Base-by-base conservation (phyloP, 371 early-diverging fungal species). In the Mortierella sp. region DNA sequence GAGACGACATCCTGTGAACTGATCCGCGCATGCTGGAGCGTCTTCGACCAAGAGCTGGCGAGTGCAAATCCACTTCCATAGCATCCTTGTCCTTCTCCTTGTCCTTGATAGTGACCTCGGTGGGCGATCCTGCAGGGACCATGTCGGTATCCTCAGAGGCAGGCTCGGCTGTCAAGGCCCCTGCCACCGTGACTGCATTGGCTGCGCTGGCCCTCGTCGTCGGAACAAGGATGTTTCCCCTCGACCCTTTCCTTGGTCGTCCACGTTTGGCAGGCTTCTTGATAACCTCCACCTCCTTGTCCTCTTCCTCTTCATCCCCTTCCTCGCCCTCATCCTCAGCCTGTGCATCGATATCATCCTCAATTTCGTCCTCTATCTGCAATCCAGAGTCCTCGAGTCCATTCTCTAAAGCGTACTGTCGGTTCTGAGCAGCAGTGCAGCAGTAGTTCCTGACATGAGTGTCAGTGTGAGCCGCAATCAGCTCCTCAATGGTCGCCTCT, bases 361-460 rank as follows among this genome's bases (percentile, higher is more conserved):
- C 82, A n/a, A 72, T 70, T 44, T 80, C 74, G 11, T 82, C 81
- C 21, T 87, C 87, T 10, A 71, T 80, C 54, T 81, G 79, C n/a
- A 82, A 61, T 34, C 81, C 87, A 14, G 77, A 44, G 54, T 83
- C 81, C 4, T 64, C 73, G 16, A 87, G 70, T 4, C 83, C 80
- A 31, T 87, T 71, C 40, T 87, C 83, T 14, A 48, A 76, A 16
- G 82, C 86, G 54, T 86, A 86, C 24, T 76, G 69, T 37, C 74
- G 73, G 70, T 86, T 86, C 57, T 86, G 79, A 19, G 86, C 73
- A 11, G 79, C 72, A 1, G 86, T 81, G 31, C 84, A 85, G 71
- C 87, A 87, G 80, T 93, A 93, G 70, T 91, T 93, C 37, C 91
- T 86, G 8, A 93, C 90, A 80, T 93, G 93, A 0, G 88, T 79